Evolutionary conservation across 2,329 filamentous ascomycete species (phyloP).

Genomic region (Lasiodiplodia gonubiensis): DNA sequence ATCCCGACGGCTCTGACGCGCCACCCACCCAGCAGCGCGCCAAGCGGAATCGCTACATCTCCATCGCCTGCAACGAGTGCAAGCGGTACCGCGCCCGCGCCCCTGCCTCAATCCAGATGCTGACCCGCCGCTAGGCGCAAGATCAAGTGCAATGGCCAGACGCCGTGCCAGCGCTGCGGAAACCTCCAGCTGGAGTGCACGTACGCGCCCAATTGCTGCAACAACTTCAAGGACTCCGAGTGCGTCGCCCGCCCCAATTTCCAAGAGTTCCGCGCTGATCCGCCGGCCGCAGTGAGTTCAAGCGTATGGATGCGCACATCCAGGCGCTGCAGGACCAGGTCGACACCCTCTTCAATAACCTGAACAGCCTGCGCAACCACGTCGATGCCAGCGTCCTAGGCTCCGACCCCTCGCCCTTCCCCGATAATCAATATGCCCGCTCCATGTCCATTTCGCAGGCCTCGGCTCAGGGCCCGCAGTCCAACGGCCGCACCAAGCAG

Average conservation of each 20-base stretch:
- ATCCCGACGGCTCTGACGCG: slow-evolving; percentile 41
- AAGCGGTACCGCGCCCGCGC: slow-evolving; percentile 49
- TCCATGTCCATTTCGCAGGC: slow-evolving; percentile 46
- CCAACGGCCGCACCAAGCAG: slow-evolving; percentile 45
- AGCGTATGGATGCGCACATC: slow-evolving; percentile 77
- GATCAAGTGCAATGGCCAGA: slow-evolving; percentile 72
- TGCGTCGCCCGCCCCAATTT: no score
- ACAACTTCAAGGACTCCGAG: slow-evolving; percentile 89
- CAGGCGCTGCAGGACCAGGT: slow-evolving; percentile 82
- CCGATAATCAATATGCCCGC: slow-evolving; percentile 39
- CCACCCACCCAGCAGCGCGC: slow-evolving; percentile 55
- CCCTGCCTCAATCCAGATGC: not conserved
- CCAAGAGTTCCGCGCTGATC: slow-evolving; percentile 27
- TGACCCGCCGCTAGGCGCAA: slow-evolving; percentile 68
- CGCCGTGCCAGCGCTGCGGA: slow-evolving; percentile 68
- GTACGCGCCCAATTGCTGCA: slow-evolving; percentile 73
- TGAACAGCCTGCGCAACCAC: slow-evolving; percentile 69
- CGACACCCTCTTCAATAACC: slow-evolving; percentile 72
- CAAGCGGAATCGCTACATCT: slow-evolving; percentile 71
- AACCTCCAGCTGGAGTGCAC: slow-evolving; percentile 68
- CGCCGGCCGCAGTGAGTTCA: slow-evolving; percentile 68
- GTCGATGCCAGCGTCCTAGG: slow-evolving; percentile 39
- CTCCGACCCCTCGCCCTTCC: slow-evolving; percentile 24
- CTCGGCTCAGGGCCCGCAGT: slow-evolving; percentile 46
- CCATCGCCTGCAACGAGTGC: slow-evolving; percentile 65